Percentiles rank a stretch among this genome's conserved stretches.
Conservation (phyloP, 371 early-diverging fungal species). For the Mortierella sp. region DNA sequence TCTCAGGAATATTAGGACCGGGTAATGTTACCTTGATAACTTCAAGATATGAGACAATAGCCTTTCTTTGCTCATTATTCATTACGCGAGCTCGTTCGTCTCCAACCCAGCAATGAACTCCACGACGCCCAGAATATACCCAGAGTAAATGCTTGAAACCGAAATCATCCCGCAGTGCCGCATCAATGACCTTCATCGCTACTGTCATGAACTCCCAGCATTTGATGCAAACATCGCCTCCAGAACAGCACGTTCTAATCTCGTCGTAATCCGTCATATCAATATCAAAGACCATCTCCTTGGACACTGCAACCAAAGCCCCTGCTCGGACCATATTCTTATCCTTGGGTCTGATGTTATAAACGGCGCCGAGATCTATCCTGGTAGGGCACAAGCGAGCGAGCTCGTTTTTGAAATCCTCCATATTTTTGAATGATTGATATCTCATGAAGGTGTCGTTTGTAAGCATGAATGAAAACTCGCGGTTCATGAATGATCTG, state of each 20-base stretch:
- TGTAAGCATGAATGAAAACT: constrained; percentile 92
- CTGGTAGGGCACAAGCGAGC: constrained; percentile 83
- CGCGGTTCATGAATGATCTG: constrained; percentile 84
- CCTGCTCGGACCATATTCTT: constrained; percentile 79
- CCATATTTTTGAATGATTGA: constrained; percentile 81
- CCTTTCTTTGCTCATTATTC: constrained; percentile 82
- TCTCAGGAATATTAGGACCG: neutral
- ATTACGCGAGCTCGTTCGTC: constrained; percentile 90
- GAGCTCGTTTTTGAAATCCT: constrained; percentile 86
- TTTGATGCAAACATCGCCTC: constrained; percentile 88
- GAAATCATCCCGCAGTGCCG: constrained; percentile 90
- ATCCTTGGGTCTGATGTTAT: constrained; percentile 78
- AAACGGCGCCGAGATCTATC: constrained; percentile 99
- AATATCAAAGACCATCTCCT: constrained; percentile 99
- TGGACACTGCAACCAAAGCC: constrained; percentile 82
- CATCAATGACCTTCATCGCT: constrained; percentile 90
- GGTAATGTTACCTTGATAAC: constrained; percentile 71
- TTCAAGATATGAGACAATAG: constrained; percentile 89
- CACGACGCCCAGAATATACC: constrained; percentile 99
- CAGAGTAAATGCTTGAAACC: constrained; percentile 96
- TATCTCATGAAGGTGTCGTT: constrained; percentile 90
- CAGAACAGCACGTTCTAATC: constrained; percentile 95
- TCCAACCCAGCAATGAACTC: constrained; percentile 99
- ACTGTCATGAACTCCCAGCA: constrained; percentile 98
- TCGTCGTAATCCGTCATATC: constrained; percentile 99